phyloP scores from a whole-genome alignment of 2,329 filamentous ascomycete species.

The Paradendryphiella salina region DNA sequence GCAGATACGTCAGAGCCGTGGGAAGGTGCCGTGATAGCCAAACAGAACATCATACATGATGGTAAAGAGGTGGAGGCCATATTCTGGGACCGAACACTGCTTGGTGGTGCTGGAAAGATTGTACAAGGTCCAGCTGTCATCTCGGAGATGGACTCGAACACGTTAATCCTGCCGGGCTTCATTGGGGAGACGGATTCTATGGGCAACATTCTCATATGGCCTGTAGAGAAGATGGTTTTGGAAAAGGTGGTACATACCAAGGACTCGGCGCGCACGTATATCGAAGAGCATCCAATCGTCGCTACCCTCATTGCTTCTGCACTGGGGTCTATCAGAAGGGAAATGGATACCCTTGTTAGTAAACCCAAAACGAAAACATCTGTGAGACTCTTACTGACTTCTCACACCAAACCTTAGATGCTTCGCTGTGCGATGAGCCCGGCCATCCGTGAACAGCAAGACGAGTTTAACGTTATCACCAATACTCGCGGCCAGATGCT shows the following conservation, averaged over 20 bases:
- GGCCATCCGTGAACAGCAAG: conserved; percentile 56
- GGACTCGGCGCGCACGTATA: conserved; percentile 45
- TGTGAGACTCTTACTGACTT: not conserved
- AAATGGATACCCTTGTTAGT: conserved; percentile 56
- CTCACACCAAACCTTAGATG: conserved; percentile 8
- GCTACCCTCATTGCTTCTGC: conserved; percentile 53
- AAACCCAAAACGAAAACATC: too few species aligned
- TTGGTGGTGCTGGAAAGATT: conserved; percentile 49
- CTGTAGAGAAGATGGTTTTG: conserved; percentile 38
- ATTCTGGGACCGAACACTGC: conserved; percentile 51
- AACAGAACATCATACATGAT: conserved; percentile 48
- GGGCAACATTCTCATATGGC: conserved; percentile 56
- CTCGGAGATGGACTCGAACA: conserved; percentile 58
- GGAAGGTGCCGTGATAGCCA: conserved; percentile 44
- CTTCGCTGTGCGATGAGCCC: conserved; percentile 57
- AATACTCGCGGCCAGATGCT: conserved; percentile 55
- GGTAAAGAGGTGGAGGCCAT: conserved; percentile 49
- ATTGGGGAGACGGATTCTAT: conserved; percentile 53
- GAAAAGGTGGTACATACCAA: conserved; percentile 39
- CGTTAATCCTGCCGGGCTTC: conserved; percentile 54
- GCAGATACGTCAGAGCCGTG: conserved; percentile 35
- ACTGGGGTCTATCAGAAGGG: conserved; percentile 52
- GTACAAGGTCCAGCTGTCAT: conserved; percentile 54
- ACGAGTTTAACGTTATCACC: conserved; percentile 59
- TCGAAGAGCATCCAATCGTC: conserved; percentile 49